These are phyloP conservation scores for Globisporangium carolinianum DNA, from an alignment of 352 stramenopile genomes.

Conservation along the genomic window DNA sequence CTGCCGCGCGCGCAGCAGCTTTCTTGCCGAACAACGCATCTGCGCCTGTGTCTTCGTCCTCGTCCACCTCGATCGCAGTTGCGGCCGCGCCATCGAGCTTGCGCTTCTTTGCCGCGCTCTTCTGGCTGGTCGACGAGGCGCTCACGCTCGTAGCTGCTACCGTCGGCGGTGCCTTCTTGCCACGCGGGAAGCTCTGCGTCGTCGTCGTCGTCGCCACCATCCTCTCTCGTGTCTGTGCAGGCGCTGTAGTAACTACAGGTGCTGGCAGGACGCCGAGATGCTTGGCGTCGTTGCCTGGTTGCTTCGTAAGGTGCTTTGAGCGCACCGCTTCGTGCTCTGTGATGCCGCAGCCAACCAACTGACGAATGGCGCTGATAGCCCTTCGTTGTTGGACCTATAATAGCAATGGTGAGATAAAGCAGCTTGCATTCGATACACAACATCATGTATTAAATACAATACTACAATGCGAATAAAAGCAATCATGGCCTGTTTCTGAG, in stretches of 20 bases:
- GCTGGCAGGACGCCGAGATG: neutral
- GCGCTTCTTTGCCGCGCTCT: slow-evolving; percentile 30
- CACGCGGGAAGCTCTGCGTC: slow-evolving; percentile 60
- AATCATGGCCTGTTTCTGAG: too few species aligned
- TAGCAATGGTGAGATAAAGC: too few species aligned
- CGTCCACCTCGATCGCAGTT: slow-evolving; percentile 17
- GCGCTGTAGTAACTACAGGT: neutral
- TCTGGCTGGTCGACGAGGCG: slow-evolving; percentile 7
- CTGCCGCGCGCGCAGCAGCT: slow-evolving; percentile 23
- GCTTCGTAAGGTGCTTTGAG: neutral
- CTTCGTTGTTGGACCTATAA: too few species aligned
- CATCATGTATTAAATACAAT: too few species aligned
- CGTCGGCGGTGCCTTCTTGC: slow-evolving; percentile 36
- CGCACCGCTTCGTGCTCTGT: neutral
- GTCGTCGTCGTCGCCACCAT: slow-evolving; percentile 23
- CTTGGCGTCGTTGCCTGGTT: neutral
- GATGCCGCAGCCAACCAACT: neutral
- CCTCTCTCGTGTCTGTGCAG: slow-evolving; percentile 4
- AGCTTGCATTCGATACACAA: too few species aligned
- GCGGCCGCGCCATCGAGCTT: slow-evolving; percentile 26
- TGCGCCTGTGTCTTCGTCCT: slow-evolving; percentile 23
- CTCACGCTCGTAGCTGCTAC: neutral
- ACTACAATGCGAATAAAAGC: too few species aligned
- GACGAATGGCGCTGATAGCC: neutral
- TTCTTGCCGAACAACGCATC: slow-evolving; percentile 79